Conservation (phyloP, 345 rosid genomes). For the Citrus inodora region DNA sequence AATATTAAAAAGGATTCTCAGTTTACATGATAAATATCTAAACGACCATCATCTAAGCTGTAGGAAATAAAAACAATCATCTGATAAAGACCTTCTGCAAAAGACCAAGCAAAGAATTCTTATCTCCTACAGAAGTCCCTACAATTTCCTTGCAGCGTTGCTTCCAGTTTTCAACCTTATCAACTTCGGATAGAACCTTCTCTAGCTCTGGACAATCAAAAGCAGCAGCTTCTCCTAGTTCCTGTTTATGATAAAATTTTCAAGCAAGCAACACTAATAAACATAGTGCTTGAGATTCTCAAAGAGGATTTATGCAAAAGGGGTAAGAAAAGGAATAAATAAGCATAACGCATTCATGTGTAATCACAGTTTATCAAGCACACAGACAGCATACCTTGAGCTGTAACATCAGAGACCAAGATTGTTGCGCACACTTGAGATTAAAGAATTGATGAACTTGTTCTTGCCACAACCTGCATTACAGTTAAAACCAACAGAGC, state of each 20-base stretch:
- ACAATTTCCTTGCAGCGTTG: conserved; percentile 31
- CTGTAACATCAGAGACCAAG: conserved; percentile 44
- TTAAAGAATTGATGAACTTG: conserved; percentile 38
- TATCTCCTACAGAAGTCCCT: conserved; percentile 30
- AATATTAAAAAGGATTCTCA: conserved; percentile 9
- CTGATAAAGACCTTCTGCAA: conserved; percentile 41
- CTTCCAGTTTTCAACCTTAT: conserved; percentile 62
- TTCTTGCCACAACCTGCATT: conserved; percentile 60
- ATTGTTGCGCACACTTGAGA: conserved; percentile 32
- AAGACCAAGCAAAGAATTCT: conserved; percentile 28
- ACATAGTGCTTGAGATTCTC: not conserved
- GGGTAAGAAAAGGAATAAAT: not conserved
- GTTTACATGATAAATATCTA: not conserved
- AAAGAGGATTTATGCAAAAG: not conserved
- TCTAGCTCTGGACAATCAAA: conserved; percentile 55
- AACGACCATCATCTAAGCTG: not conserved
- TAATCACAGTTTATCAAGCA: not conserved
- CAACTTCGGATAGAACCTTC: conserved; percentile 43
- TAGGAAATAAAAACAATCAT: not conserved
- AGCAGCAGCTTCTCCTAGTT: conserved; percentile 40
- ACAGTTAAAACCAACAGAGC: not conserved
- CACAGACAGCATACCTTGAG: conserved; percentile 44
- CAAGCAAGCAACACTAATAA: not conserved
- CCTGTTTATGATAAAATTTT: conserved; percentile 35
- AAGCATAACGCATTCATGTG: not conserved